Evolutionary conservation across 176 grass and related monocot genomes (phyloP).

Genomic region (Tuctoria greenei): DNA sequence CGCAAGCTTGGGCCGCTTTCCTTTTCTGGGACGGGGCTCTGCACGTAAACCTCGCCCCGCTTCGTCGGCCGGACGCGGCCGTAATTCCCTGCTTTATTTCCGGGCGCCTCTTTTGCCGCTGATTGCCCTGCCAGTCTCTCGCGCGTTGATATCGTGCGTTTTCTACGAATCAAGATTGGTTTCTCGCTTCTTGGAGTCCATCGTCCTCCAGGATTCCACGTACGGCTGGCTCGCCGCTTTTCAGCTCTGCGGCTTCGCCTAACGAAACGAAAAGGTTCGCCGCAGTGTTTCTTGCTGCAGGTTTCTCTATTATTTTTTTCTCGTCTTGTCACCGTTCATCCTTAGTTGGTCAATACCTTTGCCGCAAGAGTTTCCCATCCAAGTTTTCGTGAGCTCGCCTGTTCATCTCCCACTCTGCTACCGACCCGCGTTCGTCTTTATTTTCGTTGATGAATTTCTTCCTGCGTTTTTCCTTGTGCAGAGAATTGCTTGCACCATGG

Average conservation of each 20-base stretch:
- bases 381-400: background rate
- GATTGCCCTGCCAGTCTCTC: background rate
- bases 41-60: constrained; percentile 38
- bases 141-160: background rate
- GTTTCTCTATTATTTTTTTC: background rate
- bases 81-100: constrained; percentile 5
- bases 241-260: background rate
- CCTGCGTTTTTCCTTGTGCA: constrained; percentile 2
- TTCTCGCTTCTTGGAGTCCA: background rate
- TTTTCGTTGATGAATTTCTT: constrained; percentile 6
- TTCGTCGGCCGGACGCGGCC: background rate
- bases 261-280: constrained; percentile 5
- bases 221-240: background rate
- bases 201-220: background rate
- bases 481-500: constrained; percentile 41
- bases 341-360: background rate
- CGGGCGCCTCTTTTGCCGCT: constrained; percentile 16
- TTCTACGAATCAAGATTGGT: background rate
- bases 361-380: background rate
- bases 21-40: background rate
- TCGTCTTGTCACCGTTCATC: background rate
- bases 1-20: constrained; percentile 3
- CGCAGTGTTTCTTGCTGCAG: constrained; percentile 14
- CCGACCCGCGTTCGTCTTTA: constrained; percentile 1
- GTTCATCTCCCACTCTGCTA: background rate